Evolutionary conservation across 352 stramenopile genomes (phyloP), one percentile per base, ranked within the genome.

Genomic region (Phytophthora ramorum): DNA sequence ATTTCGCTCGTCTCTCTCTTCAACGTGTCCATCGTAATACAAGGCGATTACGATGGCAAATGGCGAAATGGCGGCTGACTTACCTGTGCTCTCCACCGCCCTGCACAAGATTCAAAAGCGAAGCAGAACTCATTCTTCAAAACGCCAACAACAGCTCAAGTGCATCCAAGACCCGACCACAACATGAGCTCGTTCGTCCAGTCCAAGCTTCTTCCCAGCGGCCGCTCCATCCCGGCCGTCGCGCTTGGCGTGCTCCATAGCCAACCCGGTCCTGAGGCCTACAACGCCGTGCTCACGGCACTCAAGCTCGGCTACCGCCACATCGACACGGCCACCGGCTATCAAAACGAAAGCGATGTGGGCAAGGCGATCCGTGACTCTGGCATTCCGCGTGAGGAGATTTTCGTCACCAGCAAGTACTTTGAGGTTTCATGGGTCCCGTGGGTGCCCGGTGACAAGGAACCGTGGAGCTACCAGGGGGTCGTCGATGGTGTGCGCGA

Each of bases 381-480:
- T 19, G 80, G 89, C 24, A 68, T 96, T 7, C 74, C 78, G 8
- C 80, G 90, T 13, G 57, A 84, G 6, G 77, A 95, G 19, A 81
- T 97, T 24, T 97, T 96, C 67, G 49, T 97, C 2, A 96, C 88
- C n/a, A 94, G 79, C 57, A 97, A 97, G 69, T 76, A 95, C 43
- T 64, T 40, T 38, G 58, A 66, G 20, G 22, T 60, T 1, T 61
- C 59, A 22, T 67, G 59, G 58, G 26, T 50, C 32, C 49, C 47
- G 13, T 59, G 48, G 48, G 41, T 30, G 16, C 55, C 49, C 0
- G 62, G 34, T 5, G 4, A n/a, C 17, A 37, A 48, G 6, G 26
- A 49, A 14, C 83, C 78, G 52, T 95, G 86, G 76, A 83, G 75
- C 30, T 93, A 91, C 73, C 73, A 93, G 38, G 83, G 73, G 20